Conservation (phyloP, 306 rosid species). For the Vicia villosa region DNA sequence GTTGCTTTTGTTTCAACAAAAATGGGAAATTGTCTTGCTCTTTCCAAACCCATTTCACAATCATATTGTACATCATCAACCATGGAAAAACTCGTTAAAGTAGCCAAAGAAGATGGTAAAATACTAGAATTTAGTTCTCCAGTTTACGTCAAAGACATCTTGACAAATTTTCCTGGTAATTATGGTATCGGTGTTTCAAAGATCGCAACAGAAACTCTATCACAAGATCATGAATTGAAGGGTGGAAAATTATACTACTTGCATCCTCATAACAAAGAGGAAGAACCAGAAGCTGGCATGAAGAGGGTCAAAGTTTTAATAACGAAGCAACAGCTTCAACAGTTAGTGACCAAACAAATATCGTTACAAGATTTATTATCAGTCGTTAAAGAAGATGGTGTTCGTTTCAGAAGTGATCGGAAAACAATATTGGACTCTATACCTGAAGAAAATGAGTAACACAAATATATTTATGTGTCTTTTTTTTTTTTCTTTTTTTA, state of each 20-base stretch:
- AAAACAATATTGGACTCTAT: conserved; percentile 62
- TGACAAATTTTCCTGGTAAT: conserved; percentile 41
- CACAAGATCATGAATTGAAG: conserved; percentile 53
- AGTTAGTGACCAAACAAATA: conserved; percentile 55
- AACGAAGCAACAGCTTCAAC: conserved; percentile 65
- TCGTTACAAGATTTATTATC: conserved; percentile 53
- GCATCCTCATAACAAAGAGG: conserved; percentile 39
- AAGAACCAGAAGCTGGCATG: conserved; percentile 1
- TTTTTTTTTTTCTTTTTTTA: background rate
- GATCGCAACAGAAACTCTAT: conserved; percentile 46
- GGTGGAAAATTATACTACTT: conserved; percentile 59
- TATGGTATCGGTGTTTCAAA: conserved; percentile 45
- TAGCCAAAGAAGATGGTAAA: conserved; percentile 63
- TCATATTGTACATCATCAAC: background rate
- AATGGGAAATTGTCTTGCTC: conserved; percentile 68
- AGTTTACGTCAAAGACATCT: conserved; percentile 53
- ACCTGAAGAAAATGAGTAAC: conserved; percentile 59
- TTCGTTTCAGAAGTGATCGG: conserved; percentile 33
- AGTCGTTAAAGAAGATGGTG: conserved; percentile 28
- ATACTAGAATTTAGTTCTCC: conserved; percentile 52
- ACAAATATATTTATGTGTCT: background rate
- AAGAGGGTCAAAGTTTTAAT: conserved; percentile 67
- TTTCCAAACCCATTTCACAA: conserved; percentile 30
- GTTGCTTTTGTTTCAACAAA: background rate
- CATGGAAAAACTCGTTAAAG: conserved; percentile 37